A percentile compares a stretch with the other conserved stretches of the same genome.
phyloP scores from a whole-genome alignment of 495 filamentous ascomycete species.

The Penicillium egyptiacum region DNA sequence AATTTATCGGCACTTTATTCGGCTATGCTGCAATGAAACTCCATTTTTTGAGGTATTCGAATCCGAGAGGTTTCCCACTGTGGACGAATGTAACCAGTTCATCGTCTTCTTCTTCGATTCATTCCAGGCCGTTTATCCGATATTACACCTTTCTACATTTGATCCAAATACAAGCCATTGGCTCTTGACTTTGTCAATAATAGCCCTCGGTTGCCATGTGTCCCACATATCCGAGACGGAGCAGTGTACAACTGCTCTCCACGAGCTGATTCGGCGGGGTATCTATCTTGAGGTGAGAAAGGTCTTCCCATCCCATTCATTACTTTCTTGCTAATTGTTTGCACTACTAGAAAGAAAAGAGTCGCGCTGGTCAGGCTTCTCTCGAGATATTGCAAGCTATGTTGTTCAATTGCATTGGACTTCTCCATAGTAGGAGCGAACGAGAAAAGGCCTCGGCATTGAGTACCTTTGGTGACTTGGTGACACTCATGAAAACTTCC shows the following conservation, averaged over 20 bases:
- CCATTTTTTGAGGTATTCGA: conserved; percentile 41
- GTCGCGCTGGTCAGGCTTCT: conserved; percentile 13
- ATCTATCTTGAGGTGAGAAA: conserved; percentile 38
- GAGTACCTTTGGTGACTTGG: conserved; percentile 35
- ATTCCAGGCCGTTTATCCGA: conserved; percentile 48
- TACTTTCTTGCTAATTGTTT: conserved; percentile 5
- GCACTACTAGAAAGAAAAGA: conserved; percentile 31
- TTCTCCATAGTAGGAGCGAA: conserved; percentile 39
- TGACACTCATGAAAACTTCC: conserved; percentile 29
- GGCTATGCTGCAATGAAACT: conserved; percentile 38
- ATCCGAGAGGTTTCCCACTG: conserved; percentile 34
- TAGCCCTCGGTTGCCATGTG: conserved; percentile 48
- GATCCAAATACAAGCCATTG: conserved; percentile 42
- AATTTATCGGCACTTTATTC: conserved; percentile 36
- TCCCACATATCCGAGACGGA: conserved; percentile 27
- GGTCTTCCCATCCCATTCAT: background rate
- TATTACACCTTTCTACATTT: conserved; percentile 45
- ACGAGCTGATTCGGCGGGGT: conserved; percentile 47
- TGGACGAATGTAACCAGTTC: conserved; percentile 32
- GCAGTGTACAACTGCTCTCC: conserved; percentile 34
- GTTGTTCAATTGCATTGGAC: conserved; percentile 44
- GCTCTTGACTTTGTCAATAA: conserved; percentile 44
- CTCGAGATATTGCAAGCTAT: conserved; percentile 42
- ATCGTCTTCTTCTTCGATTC: conserved; percentile 39
- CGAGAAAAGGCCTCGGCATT: conserved; percentile 28